These are phyloP conservation scores for Aegilops speltoides DNA, from an alignment of 176 grass and related monocot species.

Conservation along the genomic window DNA sequence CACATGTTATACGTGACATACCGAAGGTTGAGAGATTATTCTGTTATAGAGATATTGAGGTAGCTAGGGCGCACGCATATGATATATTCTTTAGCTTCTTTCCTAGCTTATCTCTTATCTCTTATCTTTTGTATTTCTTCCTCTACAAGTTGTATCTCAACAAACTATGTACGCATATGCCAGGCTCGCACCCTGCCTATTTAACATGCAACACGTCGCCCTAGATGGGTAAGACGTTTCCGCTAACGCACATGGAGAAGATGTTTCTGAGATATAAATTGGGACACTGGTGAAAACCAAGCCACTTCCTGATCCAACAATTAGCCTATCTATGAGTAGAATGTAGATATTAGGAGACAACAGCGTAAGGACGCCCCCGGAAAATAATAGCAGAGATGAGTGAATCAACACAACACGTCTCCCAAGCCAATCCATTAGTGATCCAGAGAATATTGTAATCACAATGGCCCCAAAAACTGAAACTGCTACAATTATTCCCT, in stretches of 20 bases:
- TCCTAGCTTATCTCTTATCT: too few relatives aligned
- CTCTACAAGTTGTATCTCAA: too few relatives aligned
- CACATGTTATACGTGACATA: too few relatives aligned
- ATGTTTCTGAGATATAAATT: slow-evolving; percentile 93
- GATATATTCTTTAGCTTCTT: too few relatives aligned
- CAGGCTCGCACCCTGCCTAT: too few relatives aligned
- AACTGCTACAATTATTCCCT: slow-evolving; percentile 65
- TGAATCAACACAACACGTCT: slow-evolving; percentile 67
- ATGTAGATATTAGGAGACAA: slow-evolving; percentile 80
- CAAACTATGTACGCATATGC: too few relatives aligned
- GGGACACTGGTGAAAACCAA: slow-evolving; percentile 88
- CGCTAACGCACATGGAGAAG: slow-evolving; percentile 25
- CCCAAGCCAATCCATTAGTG: slow-evolving; percentile 70
- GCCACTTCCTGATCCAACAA: slow-evolving; percentile 83
- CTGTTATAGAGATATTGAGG: too few relatives aligned
- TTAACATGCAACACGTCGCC: too few relatives aligned
- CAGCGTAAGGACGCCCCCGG: slow-evolving; percentile 16
- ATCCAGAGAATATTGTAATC: slow-evolving; percentile 79
- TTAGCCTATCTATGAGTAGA: slow-evolving; percentile 78
- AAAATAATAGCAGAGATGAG: slow-evolving; percentile 76
- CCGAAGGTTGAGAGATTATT: too few relatives aligned
- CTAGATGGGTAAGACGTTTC: too few relatives aligned
- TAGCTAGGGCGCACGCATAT: too few relatives aligned
- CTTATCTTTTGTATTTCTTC: too few relatives aligned
- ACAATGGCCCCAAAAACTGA: slow-evolving; percentile 75